Base-by-base conservation (phyloP, 1,284 basidiomycete species). In the Cryptococcus hybrid region DNA sequence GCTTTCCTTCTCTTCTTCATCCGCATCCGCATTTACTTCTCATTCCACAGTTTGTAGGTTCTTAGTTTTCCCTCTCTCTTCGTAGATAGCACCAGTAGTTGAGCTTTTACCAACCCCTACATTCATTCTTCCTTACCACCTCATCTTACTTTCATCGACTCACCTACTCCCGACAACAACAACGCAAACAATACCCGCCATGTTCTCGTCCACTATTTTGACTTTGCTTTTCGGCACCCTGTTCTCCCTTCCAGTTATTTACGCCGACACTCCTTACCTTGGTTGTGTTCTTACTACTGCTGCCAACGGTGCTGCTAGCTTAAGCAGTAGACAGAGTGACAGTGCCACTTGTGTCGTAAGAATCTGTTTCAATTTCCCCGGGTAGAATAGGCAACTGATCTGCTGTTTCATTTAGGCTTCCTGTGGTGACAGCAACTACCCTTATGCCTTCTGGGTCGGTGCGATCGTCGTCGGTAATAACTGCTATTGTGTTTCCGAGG, bases 401-500 rank as follows among this genome's bases (percentile, higher is more conserved):
- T 9, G 37, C 47, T 11, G 4, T 13, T 3, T 5, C 34, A 5
- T 7, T 5, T 36, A 48, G 47, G 13, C 47, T 12, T 2, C 2
- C n/a, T 48, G 47, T 12, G 4, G 9, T 2, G 18, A 13, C 13
- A 35, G 15, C 47, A n/a, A 24, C 24, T 24, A 24, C 24, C 24
- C 47, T n/a, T 48, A 36, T 36, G 47, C 47, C 30, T 30, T 36
- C 4, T 48, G 34, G 18, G 13, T 48, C 30, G 15, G 30, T 13
- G 8, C n/a, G 34, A 1, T 8, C 6, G 18, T 35, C 47, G 3
- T 12, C 47, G 34, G 12, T n/a, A 13, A 30, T 49, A 58, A 54
- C 39, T 58, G 57, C 49, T 54, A 51, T 30, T 58, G 57, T 24
- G 45, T 50, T 38, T 24, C 15, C 13, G 34, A 30, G 8, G 44